Conservation (phyloP, 108 stramenopile genomes). For the Skeletonema tropicum region DNA sequence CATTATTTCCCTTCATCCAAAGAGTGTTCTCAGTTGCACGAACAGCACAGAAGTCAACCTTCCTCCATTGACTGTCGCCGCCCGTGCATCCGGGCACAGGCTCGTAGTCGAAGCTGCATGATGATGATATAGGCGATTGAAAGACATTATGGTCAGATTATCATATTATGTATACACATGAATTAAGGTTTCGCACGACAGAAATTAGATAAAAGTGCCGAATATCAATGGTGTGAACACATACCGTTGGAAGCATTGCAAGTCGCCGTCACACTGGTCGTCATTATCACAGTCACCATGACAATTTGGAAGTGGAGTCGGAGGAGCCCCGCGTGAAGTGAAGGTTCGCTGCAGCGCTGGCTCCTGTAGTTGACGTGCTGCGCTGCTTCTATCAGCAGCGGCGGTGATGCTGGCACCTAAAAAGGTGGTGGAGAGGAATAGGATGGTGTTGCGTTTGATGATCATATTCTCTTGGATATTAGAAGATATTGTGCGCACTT, state of each 20-base stretch:
- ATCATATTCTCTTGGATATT: background rate
- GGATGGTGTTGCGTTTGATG: background rate
- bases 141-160: background rate
- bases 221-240: background rate
- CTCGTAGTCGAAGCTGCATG: background rate
- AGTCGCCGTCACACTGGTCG: background rate
- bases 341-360: background rate
- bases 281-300: conserved; percentile 29
- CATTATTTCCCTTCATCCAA: conserved; percentile 15
- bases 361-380: no score
- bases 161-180: background rate
- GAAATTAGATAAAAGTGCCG: background rate
- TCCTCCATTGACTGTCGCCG: background rate
- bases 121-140: background rate
- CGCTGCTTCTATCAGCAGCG: background rate
- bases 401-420: background rate
- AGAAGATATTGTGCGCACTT: no score
- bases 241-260: conserved; percentile 2
- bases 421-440: background rate
- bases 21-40: background rate
- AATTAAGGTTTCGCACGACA: background rate
- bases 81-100: background rate
- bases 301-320: conserved; percentile 13
- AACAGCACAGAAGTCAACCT: background rate
- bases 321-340: background rate